phyloP scores from a whole-genome alignment of 352 stramenopile genomes.

The Globisporangium barbulae region DNA sequence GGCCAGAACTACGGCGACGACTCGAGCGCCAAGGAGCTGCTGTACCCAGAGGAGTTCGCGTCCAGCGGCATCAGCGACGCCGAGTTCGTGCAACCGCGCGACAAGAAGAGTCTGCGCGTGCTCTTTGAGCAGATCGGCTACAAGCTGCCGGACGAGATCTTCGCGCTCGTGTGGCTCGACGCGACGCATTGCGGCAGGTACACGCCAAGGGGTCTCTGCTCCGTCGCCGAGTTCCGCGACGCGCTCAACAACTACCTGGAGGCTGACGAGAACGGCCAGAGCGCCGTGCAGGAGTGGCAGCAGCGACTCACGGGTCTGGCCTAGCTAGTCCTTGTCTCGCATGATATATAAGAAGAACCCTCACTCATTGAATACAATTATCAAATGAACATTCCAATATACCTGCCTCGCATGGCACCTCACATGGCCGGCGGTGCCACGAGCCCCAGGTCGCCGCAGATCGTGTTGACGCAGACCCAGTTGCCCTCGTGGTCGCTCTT shows the following conservation, averaged over 20 bases:
- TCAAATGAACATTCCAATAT: background rate
- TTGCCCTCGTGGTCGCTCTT: slow-evolving; percentile 91
- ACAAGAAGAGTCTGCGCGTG: slow-evolving; percentile 49
- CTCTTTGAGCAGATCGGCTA: slow-evolving; percentile 79
- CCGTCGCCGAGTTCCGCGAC: slow-evolving; percentile 71
- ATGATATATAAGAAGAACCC: background rate
- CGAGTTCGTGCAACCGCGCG: slow-evolving; percentile 73
- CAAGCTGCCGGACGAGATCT: slow-evolving; percentile 47
- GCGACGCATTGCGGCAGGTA: slow-evolving; percentile 40
- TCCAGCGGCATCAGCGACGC: slow-evolving; percentile 75
- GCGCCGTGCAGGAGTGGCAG: slow-evolving; percentile 50
- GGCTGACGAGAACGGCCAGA: slow-evolving; percentile 39
- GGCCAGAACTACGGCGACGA: slow-evolving; percentile 91
- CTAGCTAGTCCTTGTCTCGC: background rate
- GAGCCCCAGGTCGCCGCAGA: slow-evolving; percentile 68
- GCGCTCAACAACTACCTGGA: slow-evolving; percentile 70
- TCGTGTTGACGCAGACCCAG: slow-evolving; percentile 90
- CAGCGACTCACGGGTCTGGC: slow-evolving; percentile 19
- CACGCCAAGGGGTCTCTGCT: slow-evolving; percentile 37
- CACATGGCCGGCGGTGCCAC: slow-evolving; percentile 21
- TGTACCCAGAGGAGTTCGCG: slow-evolving; percentile 85
- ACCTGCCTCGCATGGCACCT: background rate
- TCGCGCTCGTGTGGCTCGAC: slow-evolving; percentile 70
- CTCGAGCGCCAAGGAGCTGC: slow-evolving; percentile 64
- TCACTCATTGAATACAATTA: slow-evolving; percentile 10